Evolutionary conservation across 176 grass and related monocot species (phyloP).

Genomic region (Carex pumila): DNA sequence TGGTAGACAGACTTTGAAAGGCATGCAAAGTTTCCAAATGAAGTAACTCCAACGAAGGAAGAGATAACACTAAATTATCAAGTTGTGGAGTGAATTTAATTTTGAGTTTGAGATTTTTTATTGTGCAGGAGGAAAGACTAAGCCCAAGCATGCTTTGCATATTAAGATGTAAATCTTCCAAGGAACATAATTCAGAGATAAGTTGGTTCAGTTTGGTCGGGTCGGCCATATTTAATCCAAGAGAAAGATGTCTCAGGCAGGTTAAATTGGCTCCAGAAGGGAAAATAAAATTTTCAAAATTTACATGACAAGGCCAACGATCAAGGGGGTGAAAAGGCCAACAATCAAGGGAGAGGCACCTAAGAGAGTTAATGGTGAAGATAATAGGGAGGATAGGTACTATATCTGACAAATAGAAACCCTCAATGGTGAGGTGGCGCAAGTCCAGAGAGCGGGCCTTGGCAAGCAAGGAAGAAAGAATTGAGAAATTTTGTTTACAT

Average conservation of each 20-base stretch:
- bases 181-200: background rate
- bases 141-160: background rate
- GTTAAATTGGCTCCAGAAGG: too few relatives aligned
- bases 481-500: background rate
- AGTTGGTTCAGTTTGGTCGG: background rate
- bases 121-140: background rate
- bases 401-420: too few relatives aligned
- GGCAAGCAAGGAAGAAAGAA: background rate
- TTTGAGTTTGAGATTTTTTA: background rate
- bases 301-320: too few relatives aligned
- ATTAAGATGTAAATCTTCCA: background rate
- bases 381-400: background rate
- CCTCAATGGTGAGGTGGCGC: background rate
- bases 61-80: background rate
- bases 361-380: background rate
- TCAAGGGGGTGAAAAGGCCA: background rate
- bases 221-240: too few relatives aligned
- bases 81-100: rapidly evolving
- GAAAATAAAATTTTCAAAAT: too few relatives aligned
- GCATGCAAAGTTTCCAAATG: background rate
- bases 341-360: background rate
- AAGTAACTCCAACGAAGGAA: background rate
- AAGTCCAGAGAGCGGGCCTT: background rate
- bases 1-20: too few relatives aligned
- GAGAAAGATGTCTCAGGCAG: too few relatives aligned